These are phyloP conservation scores for Talaromyces piceae DNA, from an alignment of 2,329 filamentous ascomycete genomes.

Conservation along the genomic window DNA sequence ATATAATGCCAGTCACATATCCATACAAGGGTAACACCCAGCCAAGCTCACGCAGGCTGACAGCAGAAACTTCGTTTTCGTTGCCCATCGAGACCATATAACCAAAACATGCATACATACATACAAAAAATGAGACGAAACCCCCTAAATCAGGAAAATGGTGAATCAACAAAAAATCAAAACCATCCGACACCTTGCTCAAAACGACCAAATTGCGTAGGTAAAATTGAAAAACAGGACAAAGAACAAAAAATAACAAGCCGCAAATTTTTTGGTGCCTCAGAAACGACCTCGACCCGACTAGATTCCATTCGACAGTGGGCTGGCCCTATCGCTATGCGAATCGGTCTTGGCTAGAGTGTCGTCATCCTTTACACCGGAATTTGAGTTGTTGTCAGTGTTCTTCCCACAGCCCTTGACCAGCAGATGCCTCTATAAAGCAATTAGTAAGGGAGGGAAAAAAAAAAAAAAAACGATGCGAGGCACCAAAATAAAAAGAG, in stretches of 20 bases:
- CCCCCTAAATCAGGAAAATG: not conserved
- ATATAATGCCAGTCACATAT: not conserved
- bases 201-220: not conserved
- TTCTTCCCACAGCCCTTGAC: conserved; percentile 60
- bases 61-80: not conserved
- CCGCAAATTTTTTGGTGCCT: conserved; percentile 3
- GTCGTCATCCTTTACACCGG: conserved; percentile 12
- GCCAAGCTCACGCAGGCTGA: not conserved
- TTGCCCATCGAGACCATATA: not conserved
- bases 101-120: conserved; percentile 3
- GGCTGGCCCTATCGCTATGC: conserved; percentile 13
- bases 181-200: conserved; percentile 3
- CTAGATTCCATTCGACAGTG: conserved; percentile 6
- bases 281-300: not conserved
- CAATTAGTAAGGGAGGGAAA: conserved; percentile 12
- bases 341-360: conserved; percentile 10
- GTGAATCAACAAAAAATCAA: not conserved
- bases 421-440: conserved; percentile 55
- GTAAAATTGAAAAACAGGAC: too few relatives aligned
- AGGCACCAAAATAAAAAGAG: not conserved
- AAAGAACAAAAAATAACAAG: conserved; percentile 3
- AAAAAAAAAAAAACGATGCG: not conserved
- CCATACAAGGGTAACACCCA: not conserved
- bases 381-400: conserved; percentile 7
- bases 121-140: conserved; percentile 1